Percentiles rank a stretch among this genome's conserved stretches.
Conservation (phyloP, 176 grass and related monocot genomes). For the Oryza glumipatula region DNA sequence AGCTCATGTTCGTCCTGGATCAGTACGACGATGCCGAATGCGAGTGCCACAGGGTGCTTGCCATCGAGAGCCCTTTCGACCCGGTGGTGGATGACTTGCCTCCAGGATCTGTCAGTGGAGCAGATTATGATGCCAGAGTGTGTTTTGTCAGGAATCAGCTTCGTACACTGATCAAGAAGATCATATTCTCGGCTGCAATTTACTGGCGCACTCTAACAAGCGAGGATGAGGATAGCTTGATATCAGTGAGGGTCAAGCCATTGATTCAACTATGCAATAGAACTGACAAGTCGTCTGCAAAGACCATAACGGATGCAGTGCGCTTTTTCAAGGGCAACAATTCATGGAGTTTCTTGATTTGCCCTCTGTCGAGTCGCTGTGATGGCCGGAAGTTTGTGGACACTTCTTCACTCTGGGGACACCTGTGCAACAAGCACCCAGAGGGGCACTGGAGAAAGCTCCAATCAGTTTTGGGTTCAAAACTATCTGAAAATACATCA, state of each 20-base stretch:
- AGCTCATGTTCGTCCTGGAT: constrained; percentile 20
- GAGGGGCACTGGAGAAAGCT: not conserved
- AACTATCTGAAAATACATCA: not conserved
- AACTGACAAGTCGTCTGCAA: not conserved
- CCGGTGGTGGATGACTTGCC: constrained; percentile 10
- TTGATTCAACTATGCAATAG: not conserved
- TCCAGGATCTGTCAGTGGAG: constrained; percentile 4
- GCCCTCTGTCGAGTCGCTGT: not conserved
- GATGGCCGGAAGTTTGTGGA: not conserved
- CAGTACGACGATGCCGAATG: not conserved
- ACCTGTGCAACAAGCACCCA: not conserved
- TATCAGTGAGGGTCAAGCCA: not conserved
- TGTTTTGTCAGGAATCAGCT: constrained; percentile 4
- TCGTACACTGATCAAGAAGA: not conserved
- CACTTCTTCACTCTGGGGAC: constrained; percentile 9
- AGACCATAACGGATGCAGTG: constrained; percentile 11
- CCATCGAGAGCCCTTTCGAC: not conserved
- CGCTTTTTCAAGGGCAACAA: constrained; percentile 7
- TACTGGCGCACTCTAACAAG: not conserved
- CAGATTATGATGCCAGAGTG: constrained; percentile 10
- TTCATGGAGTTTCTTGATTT: constrained; percentile 36
- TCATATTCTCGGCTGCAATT: not conserved
- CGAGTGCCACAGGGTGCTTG: constrained; percentile 1
- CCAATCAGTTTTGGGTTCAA: no score
- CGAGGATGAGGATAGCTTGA: not conserved